Conservation (phyloP, 371 early-diverging fungal species). For the Gilbertella persicaria region DNA sequence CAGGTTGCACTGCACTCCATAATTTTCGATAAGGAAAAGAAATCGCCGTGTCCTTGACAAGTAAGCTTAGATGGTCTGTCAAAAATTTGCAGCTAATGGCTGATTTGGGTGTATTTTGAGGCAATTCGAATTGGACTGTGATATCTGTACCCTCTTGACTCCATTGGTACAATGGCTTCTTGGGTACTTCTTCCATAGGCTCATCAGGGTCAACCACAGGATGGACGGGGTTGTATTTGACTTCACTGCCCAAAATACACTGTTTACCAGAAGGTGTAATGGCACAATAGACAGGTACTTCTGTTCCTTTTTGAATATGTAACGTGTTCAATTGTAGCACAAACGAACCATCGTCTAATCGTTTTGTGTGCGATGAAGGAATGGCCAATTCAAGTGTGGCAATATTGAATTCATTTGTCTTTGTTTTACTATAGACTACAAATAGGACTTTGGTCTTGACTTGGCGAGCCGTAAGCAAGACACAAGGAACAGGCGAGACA, state of each 20-base stretch:
- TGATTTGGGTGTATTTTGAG: conserved; percentile 47
- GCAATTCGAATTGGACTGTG: conserved; percentile 63
- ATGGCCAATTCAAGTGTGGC: conserved; percentile 41
- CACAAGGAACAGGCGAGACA: conserved; percentile 46
- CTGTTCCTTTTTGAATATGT: conserved; percentile 61
- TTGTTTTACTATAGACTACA: conserved; percentile 40
- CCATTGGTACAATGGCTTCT: conserved; percentile 65
- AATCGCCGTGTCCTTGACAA: conserved; percentile 35
- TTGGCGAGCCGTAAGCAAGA: conserved; percentile 33
- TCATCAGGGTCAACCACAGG: background rate
- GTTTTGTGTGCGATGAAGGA: conserved; percentile 5
- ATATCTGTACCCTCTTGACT: conserved; percentile 70
- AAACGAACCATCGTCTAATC: conserved; percentile 7
- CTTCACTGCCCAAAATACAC: conserved; percentile 57
- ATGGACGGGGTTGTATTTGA: conserved; percentile 26
- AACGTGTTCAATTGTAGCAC: conserved; percentile 10
- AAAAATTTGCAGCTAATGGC: conserved; percentile 62
- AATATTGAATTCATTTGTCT: conserved; percentile 43
- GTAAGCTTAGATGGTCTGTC: conserved; percentile 46
- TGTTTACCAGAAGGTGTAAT: conserved; percentile 45
- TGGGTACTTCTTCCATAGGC: conserved; percentile 3
- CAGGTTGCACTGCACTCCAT: conserved; percentile 55
- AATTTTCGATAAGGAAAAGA: conserved; percentile 37
- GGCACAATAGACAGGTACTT: conserved; percentile 68
- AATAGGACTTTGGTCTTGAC: conserved; percentile 23